phyloP scores from a whole-genome alignment of 805 yeast species.

The Wickerhamiella allomyrinae region DNA sequence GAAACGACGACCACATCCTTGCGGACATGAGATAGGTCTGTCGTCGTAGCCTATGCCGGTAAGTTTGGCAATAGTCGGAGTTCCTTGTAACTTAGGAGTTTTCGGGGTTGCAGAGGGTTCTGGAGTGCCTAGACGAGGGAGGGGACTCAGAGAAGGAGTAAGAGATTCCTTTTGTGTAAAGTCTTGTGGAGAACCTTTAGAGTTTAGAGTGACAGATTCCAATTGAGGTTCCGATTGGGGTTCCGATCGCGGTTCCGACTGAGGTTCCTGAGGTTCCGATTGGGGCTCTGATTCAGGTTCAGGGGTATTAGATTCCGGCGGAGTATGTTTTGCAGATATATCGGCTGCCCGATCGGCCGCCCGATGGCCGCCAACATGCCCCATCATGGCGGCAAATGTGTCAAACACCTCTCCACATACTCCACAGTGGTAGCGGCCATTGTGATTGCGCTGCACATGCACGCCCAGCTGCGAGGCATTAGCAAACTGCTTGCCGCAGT shows the following conservation, averaged over 20 bases:
- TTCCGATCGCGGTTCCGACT: too few species aligned
- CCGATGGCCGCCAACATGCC: slow-evolving; percentile 29
- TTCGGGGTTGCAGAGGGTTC: too few species aligned
- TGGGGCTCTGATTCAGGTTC: too few species aligned
- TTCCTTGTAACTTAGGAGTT: too few species aligned
- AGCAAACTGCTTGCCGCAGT: slow-evolving; percentile 50
- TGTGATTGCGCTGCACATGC: slow-evolving; percentile 56
- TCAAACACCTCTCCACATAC: slow-evolving; percentile 16
- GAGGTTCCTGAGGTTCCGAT: too few species aligned
- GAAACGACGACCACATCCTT: slow-evolving; percentile 24
- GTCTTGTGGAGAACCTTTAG: not conserved
- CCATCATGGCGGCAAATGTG: slow-evolving; percentile 12
- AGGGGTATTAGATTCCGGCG: not conserved
- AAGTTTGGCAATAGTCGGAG: slow-evolving; percentile 19
- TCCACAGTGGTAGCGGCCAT: slow-evolving; percentile 22
- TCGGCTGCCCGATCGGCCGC: too few species aligned
- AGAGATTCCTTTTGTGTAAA: too few species aligned
- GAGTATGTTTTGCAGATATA: too few species aligned
- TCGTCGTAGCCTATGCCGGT: slow-evolving; percentile 26
- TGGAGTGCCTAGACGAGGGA: too few species aligned
- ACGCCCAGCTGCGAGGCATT: slow-evolving; percentile 51
- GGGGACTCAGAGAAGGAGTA: too few species aligned
- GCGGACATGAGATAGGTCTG: slow-evolving; percentile 23
- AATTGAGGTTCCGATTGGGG: too few species aligned
- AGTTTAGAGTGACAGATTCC: too few species aligned